Base-by-base conservation (phyloP, 164 flowering plant species). In the Vitis vinifera region DNA sequence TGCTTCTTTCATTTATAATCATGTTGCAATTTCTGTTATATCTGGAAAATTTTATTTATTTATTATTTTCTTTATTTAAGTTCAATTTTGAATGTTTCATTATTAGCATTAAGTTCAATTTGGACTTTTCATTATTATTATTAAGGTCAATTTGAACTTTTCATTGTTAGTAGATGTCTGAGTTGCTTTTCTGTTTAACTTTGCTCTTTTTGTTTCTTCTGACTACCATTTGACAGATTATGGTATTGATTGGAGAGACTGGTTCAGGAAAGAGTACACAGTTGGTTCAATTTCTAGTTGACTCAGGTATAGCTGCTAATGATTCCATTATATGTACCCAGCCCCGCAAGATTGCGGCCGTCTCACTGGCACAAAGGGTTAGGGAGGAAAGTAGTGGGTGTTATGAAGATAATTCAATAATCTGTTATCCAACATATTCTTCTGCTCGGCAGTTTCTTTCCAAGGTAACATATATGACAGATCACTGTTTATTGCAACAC, bases 261-360 rank as follows among this genome's bases (percentile, higher is more conserved):
- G 99, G 99, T 68, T 96, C 97, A 2, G 99, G 99, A 19, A 96
- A 96, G 81, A 96, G 99, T 72, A 93, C 99, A 10, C 99, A 96
- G 78, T 71, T 96, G 80, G 91, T 85, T 71, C 99, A 96, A 72
- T 96, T 81, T 79, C 92, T 96, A 77, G 91, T 85, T 71, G 99
- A 96, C 81, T 87, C 94, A 14, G 94, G 87, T 62, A 59, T 86
- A 17, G 82, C 77, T 71, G 78, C 75, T 51, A 19, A 74, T 68
- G 84, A 76, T 57, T 82, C 92, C 55, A 86, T 89, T 65, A 64
- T 93, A 51, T 96, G 99, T 71, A 92, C 98, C 66, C 98, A 96
- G 79, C 99, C 99, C 6, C 92, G 98, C 13, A 96, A 93, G 76
- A 89, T 96, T 73, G 97, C 99, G 75, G 97, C 97, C 11, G 51